Base-by-base conservation (phyloP, 805 yeast genomes). In the Candida insectorum region DNA sequence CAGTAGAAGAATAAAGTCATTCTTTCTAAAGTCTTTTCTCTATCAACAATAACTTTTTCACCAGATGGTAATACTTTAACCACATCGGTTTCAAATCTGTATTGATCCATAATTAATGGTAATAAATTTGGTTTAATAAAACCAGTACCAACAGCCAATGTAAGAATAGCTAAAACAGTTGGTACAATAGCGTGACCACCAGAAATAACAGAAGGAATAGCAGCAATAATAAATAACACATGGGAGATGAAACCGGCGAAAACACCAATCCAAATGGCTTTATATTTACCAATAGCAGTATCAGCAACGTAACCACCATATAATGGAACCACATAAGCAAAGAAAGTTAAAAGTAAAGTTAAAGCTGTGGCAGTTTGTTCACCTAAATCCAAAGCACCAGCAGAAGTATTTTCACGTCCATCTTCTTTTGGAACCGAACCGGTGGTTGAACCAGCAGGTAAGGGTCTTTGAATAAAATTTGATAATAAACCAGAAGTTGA, bases 41-140 rank as follows among this genome's bases (percentile, higher is more conserved):
- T 61, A 45, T 70, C 75, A 28, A 71, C 57, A 45, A 82, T 76
- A 22, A 83, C 89, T 30, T 71, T 69, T 51, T 78, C 79, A 37
- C 95, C 95, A 17, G 66, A 52, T 44, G 73, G 71, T 37, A 72
- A 62, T 3, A 72, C 74, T 54, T 69, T 72, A 35, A 85, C 75
- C 31, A 71, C 75, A 42, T 78, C 81, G 45, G 72, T 69, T 37
- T 73, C 64, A 52, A 77, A 73, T 28, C 81, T 79, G 52, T 58
- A 58, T 39, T 53, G 60, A 40, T 62, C 85, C 57, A 69, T 56
- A 33, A 69, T 51, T 30, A 70, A 54, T 5, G 77, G 75, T 39
- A 69, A 58, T 37, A 74, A 62, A 45, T 73, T 74, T 36, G 79
- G 75, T 47, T 74, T 74, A 44, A 74, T 71, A 35, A 71, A 63